phyloP scores from a whole-genome alignment of 2,329 filamentous ascomycete genomes.

The Drechslera avenae region DNA sequence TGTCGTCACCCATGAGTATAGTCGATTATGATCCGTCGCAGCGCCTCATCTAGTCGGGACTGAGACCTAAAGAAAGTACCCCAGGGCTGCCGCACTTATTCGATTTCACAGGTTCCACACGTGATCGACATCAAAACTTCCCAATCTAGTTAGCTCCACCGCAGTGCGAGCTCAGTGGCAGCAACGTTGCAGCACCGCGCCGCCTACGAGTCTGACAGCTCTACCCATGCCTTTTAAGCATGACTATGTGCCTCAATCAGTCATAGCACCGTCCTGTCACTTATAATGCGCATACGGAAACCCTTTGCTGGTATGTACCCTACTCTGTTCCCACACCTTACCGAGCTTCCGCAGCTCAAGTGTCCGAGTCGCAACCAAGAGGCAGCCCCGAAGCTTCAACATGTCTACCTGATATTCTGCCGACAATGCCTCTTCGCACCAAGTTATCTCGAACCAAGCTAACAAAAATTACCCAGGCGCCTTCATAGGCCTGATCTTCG shows the following conservation, averaged over 20 bases:
- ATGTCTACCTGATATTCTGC: too few relatives aligned
- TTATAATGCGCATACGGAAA: slow-evolving; percentile 15
- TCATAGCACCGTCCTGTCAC: background rate
- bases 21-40: too few relatives aligned
- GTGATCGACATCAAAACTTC: slow-evolving; percentile 10
- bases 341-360: background rate
- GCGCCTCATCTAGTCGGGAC: background rate
- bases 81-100: slow-evolving; percentile 1
- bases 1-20: too few relatives aligned
- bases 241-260: background rate
- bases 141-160: background rate
- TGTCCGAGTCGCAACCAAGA: too few relatives aligned
- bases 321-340: slow-evolving; percentile 1
- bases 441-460: background rate
- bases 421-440: background rate
- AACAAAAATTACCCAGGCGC: slow-evolving; percentile 39
- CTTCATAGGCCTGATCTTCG: slow-evolving; percentile 64
- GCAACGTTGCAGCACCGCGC: slow-evolving; percentile 10
- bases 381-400: too few relatives aligned
- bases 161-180: slow-evolving; percentile 12
- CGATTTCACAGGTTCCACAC: slow-evolving; percentile 19
- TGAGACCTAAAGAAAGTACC: slow-evolving; percentile 8
- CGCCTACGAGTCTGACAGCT: slow-evolving; percentile 3
- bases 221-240: background rate
- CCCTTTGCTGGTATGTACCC: slow-evolving; percentile 16